These are phyloP conservation scores for Apostasia shenzhenica DNA, from an alignment of 106 monocot genomes.

Conservation along the genomic window DNA sequence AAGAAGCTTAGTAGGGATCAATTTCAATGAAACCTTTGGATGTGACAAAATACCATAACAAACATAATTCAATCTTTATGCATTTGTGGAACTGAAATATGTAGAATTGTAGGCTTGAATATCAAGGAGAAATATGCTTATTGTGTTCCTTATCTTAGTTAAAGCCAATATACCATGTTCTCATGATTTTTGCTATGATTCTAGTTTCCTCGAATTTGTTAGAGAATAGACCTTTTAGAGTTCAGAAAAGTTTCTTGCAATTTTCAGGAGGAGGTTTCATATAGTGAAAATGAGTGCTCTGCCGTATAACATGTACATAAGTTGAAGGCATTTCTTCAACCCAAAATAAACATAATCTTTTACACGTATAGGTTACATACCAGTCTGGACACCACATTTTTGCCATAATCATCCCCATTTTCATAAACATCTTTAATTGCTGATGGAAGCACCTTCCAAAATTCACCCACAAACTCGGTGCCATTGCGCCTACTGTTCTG, in stretches of 20 bases:
- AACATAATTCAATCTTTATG: not conserved
- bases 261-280: no score
- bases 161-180: not conserved
- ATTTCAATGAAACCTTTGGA: not conserved
- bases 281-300: no score
- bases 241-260: no score
- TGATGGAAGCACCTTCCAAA: conserved; percentile 97
- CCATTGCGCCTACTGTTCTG: conserved; percentile 91
- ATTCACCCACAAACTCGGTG: conserved; percentile 89
- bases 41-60: not conserved
- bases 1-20: not conserved
- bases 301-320: no score
- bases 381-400: conserved; percentile 75
- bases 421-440: conserved; percentile 81
- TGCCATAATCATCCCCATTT: conserved; percentile 80
- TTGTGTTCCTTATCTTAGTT: not conserved
- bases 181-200: no score
- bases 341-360: no score
- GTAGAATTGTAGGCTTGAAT: not conserved
- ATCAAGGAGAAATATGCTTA: not conserved
- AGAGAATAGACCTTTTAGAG: no score
- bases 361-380: conserved; percentile 20
- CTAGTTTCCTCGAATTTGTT: no score
- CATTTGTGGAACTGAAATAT: not conserved
- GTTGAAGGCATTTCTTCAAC: no score